phyloP scores from a whole-genome alignment of 495 filamentous ascomycete genomes.

The Xylaria castorea region DNA sequence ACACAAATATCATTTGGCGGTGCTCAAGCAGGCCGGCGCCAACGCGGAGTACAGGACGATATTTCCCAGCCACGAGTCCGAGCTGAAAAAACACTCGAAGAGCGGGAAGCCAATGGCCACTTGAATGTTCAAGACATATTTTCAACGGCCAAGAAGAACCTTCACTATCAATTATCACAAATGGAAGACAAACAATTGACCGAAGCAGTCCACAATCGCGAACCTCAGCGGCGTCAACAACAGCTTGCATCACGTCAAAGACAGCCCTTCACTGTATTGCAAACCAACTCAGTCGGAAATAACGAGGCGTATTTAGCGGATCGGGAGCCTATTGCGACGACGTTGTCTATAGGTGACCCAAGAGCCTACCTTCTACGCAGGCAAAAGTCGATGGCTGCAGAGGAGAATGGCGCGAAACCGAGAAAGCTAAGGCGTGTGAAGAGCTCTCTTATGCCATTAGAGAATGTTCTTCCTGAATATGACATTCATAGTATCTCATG shows the following conservation, averaged over 20 bases:
- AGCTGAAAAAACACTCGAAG: neutral
- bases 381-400: slow-evolving; percentile 43
- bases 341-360: slow-evolving; percentile 45
- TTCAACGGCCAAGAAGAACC: slow-evolving; percentile 19
- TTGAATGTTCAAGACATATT: slow-evolving; percentile 13
- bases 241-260: slow-evolving; percentile 1
- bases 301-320: slow-evolving; percentile 1
- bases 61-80: neutral
- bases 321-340: slow-evolving; percentile 38
- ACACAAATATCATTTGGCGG: slow-evolving; percentile 34
- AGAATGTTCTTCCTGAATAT: slow-evolving; percentile 42
- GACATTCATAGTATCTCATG: slow-evolving; percentile 39
- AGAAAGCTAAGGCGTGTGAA: slow-evolving; percentile 47
- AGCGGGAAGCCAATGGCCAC: neutral
- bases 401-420: slow-evolving; percentile 26
- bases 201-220: neutral
- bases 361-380: slow-evolving; percentile 49
- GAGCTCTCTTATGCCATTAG: slow-evolving; percentile 54
- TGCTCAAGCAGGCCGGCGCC: slow-evolving; percentile 5
- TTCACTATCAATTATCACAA: slow-evolving; percentile 29
- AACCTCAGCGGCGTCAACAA: neutral
- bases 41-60: neutral
- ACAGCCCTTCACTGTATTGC: slow-evolving; percentile 9
- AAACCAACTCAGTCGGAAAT: slow-evolving; percentile 17
- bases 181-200: slow-evolving; percentile 37